Conservation (phyloP, 306 rosid species). For the Hippophae tibetana region DNA sequence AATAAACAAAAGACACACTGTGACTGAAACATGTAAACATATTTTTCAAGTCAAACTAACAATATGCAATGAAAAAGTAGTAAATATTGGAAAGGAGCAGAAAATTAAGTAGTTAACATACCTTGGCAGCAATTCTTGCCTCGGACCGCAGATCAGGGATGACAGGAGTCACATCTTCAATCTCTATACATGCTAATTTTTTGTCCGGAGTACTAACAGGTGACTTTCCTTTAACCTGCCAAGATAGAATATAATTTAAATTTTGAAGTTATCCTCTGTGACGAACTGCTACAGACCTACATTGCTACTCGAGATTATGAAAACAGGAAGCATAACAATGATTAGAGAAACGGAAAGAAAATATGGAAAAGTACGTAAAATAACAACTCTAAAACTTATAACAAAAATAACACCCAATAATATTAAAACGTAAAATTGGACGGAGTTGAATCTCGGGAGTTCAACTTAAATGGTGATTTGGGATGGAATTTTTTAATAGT, state of each 20-base stretch:
- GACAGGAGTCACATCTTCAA: slow-evolving; percentile 23
- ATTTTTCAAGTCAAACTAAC: not conserved
- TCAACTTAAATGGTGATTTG: too few species aligned
- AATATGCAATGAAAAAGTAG: not conserved
- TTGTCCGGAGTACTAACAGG: slow-evolving; percentile 39
- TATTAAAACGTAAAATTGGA: too few species aligned
- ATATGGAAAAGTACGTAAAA: too few species aligned
- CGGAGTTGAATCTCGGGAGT: too few species aligned
- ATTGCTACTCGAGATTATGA: too few species aligned
- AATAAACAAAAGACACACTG: not conserved
- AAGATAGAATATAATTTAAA: not conserved
- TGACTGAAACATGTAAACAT: not conserved
- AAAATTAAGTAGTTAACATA: slow-evolving; percentile 20
- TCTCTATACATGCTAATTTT: slow-evolving; percentile 19
- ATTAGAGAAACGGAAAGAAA: too few species aligned
- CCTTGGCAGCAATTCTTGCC: slow-evolving; percentile 59
- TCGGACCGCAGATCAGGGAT: slow-evolving; percentile 52
- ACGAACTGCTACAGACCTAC: too few species aligned
- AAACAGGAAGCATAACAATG: too few species aligned
- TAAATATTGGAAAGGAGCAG: not conserved
- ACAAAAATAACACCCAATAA: too few species aligned
- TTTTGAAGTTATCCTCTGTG: too few species aligned
- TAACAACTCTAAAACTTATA: too few species aligned
- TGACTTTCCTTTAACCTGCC: not conserved
- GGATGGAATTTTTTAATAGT: not conserved